phyloP scores from a whole-genome alignment of 2,329 filamentous ascomycete genomes.

The Stemphylium lycopersici region DNA sequence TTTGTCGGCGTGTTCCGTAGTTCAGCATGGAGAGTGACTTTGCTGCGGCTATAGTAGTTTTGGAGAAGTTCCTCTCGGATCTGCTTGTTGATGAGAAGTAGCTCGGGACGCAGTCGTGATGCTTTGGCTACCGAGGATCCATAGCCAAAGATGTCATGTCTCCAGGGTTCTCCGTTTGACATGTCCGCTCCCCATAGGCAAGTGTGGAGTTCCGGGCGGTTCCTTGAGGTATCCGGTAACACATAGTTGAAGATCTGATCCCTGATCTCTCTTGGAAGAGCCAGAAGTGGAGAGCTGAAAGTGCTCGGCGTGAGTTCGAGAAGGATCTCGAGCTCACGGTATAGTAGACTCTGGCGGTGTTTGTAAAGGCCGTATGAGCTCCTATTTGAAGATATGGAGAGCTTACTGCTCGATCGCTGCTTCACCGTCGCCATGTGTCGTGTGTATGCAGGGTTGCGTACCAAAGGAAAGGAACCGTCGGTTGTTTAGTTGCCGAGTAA shows the following conservation, averaged over 20 bases:
- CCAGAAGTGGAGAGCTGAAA: slow-evolving; percentile 39
- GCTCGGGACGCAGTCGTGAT: slow-evolving; percentile 26
- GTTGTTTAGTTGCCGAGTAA: slow-evolving; percentile 1
- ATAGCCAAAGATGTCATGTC: slow-evolving; percentile 44
- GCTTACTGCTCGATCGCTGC: slow-evolving; percentile 26
- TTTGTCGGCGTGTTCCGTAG: slow-evolving; percentile 38
- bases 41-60: slow-evolving; percentile 36
- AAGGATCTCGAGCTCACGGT: slow-evolving; percentile 42
- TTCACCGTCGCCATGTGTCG: slow-evolving; percentile 19
- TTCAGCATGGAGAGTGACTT: slow-evolving; percentile 44
- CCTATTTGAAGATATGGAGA: slow-evolving; percentile 31
- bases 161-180: slow-evolving; percentile 41
- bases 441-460: neutral
- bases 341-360: slow-evolving; percentile 42
- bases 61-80: slow-evolving; percentile 38
- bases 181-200: slow-evolving; percentile 46
- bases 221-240: slow-evolving; percentile 23
- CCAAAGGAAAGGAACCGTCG: neutral
- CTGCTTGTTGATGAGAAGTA: slow-evolving; percentile 41
- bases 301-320: slow-evolving; percentile 43
- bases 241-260: slow-evolving; percentile 36
- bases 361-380: slow-evolving; percentile 36
- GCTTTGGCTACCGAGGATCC: slow-evolving; percentile 29
- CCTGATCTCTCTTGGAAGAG: slow-evolving; percentile 39
- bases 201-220: slow-evolving; percentile 41